Conservation (phyloP, 1,284 basidiomycete genomes). For the Naganishia liquefaciens region DNA sequence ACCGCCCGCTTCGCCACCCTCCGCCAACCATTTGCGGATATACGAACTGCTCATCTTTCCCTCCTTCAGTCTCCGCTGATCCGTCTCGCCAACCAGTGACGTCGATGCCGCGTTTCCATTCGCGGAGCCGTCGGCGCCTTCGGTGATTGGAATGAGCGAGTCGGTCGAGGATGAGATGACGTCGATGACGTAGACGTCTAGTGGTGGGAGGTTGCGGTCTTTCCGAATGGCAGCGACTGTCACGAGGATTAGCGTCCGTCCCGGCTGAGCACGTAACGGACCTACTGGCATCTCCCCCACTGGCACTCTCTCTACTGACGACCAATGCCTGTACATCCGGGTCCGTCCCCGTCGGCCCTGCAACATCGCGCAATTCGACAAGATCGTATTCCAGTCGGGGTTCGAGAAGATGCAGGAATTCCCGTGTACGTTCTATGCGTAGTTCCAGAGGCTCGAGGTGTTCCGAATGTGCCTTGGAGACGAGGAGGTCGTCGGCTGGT, state of each 20-base stretch:
- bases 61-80: conserved; percentile 67
- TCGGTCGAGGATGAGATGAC: conserved; percentile 70
- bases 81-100: conserved; percentile 58
- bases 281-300: conserved; percentile 70
- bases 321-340: conserved; percentile 80
- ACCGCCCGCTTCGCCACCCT: conserved; percentile 27
- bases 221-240: conserved; percentile 66
- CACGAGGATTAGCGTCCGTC: not conserved
- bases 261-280: not conserved
- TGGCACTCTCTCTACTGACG: conserved; percentile 78
- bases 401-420: conserved; percentile 69
- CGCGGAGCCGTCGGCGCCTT: not conserved
- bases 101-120: not conserved
- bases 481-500: conserved; percentile 70
- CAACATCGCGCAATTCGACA: conserved; percentile 75
- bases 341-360: conserved; percentile 83
- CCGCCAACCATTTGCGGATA: conserved; percentile 75
- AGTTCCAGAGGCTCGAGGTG: conserved; percentile 67
- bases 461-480: conserved; percentile 70
- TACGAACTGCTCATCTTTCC: conserved; percentile 88
- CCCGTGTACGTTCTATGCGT: conserved; percentile 62
- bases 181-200: conserved; percentile 76
- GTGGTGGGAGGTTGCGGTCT: conserved; percentile 61
- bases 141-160: conserved; percentile 44
- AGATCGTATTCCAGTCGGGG: conserved; percentile 63